These are phyloP conservation scores for Botryosphaeria agaves DNA, from an alignment of 2,329 filamentous ascomycete species.

Conservation along the genomic window DNA sequence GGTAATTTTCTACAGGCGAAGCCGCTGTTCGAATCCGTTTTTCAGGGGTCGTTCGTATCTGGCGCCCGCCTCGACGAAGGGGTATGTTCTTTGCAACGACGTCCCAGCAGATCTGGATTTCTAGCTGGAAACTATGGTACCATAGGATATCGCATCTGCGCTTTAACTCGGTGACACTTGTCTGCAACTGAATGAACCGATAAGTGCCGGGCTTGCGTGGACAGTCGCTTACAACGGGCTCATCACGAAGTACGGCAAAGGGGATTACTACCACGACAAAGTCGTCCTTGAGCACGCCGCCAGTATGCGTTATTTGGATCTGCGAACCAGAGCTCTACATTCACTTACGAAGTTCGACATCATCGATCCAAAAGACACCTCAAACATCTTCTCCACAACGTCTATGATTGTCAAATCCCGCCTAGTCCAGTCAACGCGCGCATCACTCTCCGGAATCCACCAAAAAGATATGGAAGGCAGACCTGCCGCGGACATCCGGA, in stretches of 20 bases:
- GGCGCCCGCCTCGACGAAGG: slow-evolving; percentile 12
- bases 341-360: slow-evolving; percentile 7
- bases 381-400: slow-evolving; percentile 10
- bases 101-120: neutral
- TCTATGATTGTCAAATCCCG: slow-evolving; percentile 10
- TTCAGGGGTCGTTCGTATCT: slow-evolving; percentile 9
- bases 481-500: slow-evolving; percentile 3
- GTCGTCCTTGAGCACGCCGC: slow-evolving; percentile 9
- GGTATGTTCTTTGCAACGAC: neutral
- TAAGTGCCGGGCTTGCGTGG: slow-evolving; percentile 13
- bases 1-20: slow-evolving; percentile 14
- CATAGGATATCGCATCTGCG: slow-evolving; percentile 13
- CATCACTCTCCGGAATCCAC: neutral
- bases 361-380: no score
- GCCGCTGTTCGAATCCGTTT: slow-evolving; percentile 11
- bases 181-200: slow-evolving; percentile 11
- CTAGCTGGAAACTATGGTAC: neutral
- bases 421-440: slow-evolving; percentile 6
- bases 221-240: slow-evolving; percentile 13
- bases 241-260: no score
- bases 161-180: slow-evolving; percentile 17
- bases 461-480: slow-evolving; percentile 1
- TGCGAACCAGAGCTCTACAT: no score
- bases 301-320: no score
- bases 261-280: slow-evolving; percentile 7